Percentiles rank a stretch among this genome's conserved stretches.
Conservation (phyloP, 768 basidiomycete species). For the Hypsizygus marmoreus region DNA sequence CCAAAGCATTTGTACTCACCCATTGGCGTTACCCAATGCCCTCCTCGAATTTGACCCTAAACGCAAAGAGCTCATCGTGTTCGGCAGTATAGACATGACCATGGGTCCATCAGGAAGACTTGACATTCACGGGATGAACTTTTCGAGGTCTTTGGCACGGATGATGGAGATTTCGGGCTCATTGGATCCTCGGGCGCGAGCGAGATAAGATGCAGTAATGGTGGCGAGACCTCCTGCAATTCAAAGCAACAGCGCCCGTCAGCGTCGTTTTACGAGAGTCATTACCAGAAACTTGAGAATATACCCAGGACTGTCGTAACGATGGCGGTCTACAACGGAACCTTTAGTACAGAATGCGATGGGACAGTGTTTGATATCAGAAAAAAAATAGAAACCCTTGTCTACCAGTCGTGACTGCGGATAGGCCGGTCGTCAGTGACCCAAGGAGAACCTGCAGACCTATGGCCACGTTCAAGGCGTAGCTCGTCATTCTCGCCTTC, state of each 20-base stretch:
- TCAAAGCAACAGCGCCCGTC: neutral
- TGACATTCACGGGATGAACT: slow-evolving; percentile 64
- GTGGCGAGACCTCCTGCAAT: slow-evolving; percentile 65
- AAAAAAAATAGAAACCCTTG: slow-evolving; percentile 33
- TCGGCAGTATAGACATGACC: slow-evolving; percentile 42
- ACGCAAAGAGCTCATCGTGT: slow-evolving; percentile 35
- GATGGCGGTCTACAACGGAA: slow-evolving; percentile 34
- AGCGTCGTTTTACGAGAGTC: neutral
- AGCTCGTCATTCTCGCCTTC: slow-evolving; percentile 46
- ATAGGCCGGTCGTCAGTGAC: slow-evolving; percentile 66
- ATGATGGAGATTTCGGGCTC: slow-evolving; percentile 66
- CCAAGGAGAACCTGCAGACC: slow-evolving; percentile 66
- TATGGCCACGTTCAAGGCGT: slow-evolving; percentile 50
- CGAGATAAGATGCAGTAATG: slow-evolving; percentile 70
- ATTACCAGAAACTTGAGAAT: slow-evolving; percentile 9
- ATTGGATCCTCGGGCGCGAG: slow-evolving; percentile 65
- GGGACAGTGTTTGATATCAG: neutral
- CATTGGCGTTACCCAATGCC: slow-evolving; percentile 43
- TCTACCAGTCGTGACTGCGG: slow-evolving; percentile 45
- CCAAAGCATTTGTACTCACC: slow-evolving; percentile 32
- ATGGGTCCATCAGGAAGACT: slow-evolving; percentile 60
- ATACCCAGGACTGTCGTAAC: slow-evolving; percentile 40
- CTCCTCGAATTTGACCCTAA: slow-evolving; percentile 47
- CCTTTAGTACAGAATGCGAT: too few relatives aligned
- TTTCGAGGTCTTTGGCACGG: slow-evolving; percentile 62